Conservation (phyloP, 257 asterid genomes). For the Penstemon barbatus region DNA sequence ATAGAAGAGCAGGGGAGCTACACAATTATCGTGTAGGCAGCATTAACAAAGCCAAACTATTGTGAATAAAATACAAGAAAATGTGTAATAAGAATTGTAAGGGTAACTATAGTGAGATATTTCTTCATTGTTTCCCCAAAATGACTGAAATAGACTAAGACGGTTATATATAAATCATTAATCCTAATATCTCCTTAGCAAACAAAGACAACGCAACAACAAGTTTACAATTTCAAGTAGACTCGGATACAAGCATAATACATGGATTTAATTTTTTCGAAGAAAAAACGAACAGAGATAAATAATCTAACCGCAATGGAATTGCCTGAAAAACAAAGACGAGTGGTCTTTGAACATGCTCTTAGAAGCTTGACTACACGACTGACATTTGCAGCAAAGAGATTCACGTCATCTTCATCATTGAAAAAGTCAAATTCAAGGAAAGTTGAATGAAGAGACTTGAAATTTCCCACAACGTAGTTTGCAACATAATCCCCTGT, state of each 20-base stretch:
- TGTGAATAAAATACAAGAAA: too few relatives aligned
- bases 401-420: background rate
- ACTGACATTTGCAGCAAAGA: too few relatives aligned
- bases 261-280: background rate
- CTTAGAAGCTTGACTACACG: background rate
- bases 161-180: background rate
- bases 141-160: too few relatives aligned
- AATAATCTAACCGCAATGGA: background rate
- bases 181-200: background rate
- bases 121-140: too few relatives aligned
- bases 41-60: too few relatives aligned
- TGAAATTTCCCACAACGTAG: background rate
- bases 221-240: background rate
- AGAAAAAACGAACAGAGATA: background rate
- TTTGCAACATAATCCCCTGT: background rate
- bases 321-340: background rate
- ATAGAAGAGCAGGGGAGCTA: too few relatives aligned
- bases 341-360: background rate
- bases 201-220: background rate
- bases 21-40: too few relatives aligned
- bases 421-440: background rate
- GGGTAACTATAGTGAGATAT: too few relatives aligned
- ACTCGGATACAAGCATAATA: background rate
- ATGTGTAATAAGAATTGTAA: too few relatives aligned
- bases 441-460: conserved; percentile 1